phyloP scores from a whole-genome alignment of 768 basidiomycete species.

The Xerocomellus amylosporus region DNA sequence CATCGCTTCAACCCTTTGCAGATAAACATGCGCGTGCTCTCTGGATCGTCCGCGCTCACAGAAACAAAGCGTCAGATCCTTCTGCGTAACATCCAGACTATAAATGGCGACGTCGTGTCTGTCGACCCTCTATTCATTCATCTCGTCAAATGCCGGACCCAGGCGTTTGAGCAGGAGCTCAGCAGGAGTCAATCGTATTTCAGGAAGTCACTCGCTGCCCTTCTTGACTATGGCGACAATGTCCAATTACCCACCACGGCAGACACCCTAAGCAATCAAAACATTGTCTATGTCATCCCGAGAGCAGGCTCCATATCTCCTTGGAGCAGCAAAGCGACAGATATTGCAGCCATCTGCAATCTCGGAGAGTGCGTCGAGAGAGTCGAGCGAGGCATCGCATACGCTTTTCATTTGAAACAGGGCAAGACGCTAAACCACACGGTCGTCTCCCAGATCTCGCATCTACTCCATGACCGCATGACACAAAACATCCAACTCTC shows the following conservation, averaged over 20 bases:
- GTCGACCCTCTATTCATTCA: conserved; percentile 87
- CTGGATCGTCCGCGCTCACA: conserved; percentile 76
- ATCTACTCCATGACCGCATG: conserved; percentile 93
- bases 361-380: conserved; percentile 70
- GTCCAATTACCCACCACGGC: conserved; percentile 47
- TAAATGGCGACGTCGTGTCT: conserved; percentile 51
- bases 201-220: conserved; percentile 56
- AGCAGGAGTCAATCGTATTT: conserved; percentile 40
- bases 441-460: conserved; percentile 54
- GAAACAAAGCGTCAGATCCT: conserved; percentile 66
- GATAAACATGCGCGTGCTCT: conserved; percentile 69
- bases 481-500: conserved; percentile 72
- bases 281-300: conserved; percentile 73
- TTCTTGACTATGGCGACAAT: conserved; percentile 86
- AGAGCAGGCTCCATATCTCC: conserved; percentile 91
- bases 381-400: conserved; percentile 81
- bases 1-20: conserved; percentile 1
- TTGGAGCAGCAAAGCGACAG: conserved; percentile 99
- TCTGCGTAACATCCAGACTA: conserved; percentile 54
- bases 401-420: conserved; percentile 52
- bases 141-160: conserved; percentile 64
- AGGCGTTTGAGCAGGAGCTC: conserved; percentile 47
- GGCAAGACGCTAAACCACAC: conserved; percentile 40
- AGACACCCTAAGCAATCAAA: conserved; percentile 32
- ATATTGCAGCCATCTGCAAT: conserved; percentile 87